Evolutionary conservation across 164 flowering plant species (phyloP).

Genomic region (Saururus chinensis): DNA sequence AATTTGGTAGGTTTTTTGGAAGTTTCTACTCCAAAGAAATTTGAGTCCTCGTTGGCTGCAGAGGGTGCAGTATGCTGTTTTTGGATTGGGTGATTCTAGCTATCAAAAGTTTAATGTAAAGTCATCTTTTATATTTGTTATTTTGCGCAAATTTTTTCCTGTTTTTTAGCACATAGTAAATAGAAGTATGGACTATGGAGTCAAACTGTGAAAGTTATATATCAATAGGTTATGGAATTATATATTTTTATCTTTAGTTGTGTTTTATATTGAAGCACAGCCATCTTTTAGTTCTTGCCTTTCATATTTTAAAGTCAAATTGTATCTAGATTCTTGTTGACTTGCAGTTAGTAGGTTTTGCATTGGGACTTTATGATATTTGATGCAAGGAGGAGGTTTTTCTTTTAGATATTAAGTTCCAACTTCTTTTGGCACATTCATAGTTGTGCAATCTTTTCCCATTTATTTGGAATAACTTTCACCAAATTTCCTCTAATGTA

Average conservation of each 20-base stretch:
- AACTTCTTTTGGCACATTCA: too few species aligned
- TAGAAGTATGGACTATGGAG: neutral
- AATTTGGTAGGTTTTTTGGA: conserved; percentile 67
- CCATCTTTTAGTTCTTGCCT: neutral
- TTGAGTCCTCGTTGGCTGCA: conserved; percentile 53
- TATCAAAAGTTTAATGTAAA: conserved; percentile 92
- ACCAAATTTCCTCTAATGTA: too few species aligned
- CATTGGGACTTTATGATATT: neutral
- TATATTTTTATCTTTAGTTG: neutral
- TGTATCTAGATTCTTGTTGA: neutral
- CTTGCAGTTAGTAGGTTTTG: neutral
- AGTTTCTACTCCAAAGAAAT: conserved; percentile 62
- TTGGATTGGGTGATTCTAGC: conserved; percentile 96
- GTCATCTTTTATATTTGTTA: too few species aligned
- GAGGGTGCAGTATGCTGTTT: conserved; percentile 73
- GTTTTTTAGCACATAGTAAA: neutral
- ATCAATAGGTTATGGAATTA: neutral
- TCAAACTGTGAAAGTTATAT: neutral
- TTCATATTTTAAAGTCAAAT: neutral
- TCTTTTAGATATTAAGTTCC: too few species aligned
- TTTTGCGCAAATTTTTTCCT: neutral
- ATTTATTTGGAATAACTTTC: too few species aligned
- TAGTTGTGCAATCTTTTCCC: too few species aligned
- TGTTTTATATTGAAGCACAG: neutral
- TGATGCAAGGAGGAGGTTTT: too few species aligned